Percentiles rank a stretch among this genome's conserved stretches.
phyloP scores from a whole-genome alignment of 2,329 filamentous ascomycete species.

The Setomelanomma holmii region DNA sequence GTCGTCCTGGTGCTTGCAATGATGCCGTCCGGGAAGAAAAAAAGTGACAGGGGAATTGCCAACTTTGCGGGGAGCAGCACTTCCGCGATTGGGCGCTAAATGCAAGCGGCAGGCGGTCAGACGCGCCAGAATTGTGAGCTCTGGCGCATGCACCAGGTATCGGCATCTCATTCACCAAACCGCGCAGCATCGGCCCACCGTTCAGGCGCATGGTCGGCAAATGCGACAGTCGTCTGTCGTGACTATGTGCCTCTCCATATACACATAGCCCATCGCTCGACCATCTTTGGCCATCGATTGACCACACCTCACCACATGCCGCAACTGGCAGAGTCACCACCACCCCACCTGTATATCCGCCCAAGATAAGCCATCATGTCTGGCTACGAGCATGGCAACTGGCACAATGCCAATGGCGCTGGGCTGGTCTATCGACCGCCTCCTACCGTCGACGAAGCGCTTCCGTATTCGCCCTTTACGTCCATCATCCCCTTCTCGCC shows the following conservation, averaged over 20 bases:
- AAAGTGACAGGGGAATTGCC: constrained; percentile 28
- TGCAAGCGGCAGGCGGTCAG: constrained; percentile 35
- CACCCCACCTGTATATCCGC: constrained; percentile 7
- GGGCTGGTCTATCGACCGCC: constrained; percentile 50
- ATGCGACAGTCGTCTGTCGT: constrained; percentile 10
- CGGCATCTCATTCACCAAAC: not conserved
- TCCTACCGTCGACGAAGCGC: constrained; percentile 71
- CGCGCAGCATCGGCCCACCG: not conserved
- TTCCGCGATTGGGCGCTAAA: constrained; percentile 24
- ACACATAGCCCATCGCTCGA: constrained; percentile 13
- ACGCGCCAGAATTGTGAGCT: constrained; percentile 26
- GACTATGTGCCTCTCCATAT: constrained; percentile 21
- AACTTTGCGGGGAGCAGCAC: constrained; percentile 21
- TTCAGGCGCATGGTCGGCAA: constrained; percentile 10
- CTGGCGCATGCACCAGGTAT: not conserved
- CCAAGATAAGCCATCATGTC: constrained; percentile 29
- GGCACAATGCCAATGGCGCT: constrained; percentile 43
- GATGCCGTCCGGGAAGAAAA: constrained; percentile 19
- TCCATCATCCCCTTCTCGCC: constrained; percentile 81
- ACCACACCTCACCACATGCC: constrained; percentile 3
- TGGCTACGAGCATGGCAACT: constrained; percentile 30
- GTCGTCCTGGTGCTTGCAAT: constrained; percentile 1
- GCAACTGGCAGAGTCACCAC: constrained; percentile 4
- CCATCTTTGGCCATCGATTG: not conserved
- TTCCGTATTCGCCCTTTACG: constrained; percentile 83